Conservation (phyloP, 148 eudicot species). For the Vaccinium darrowii region DNA sequence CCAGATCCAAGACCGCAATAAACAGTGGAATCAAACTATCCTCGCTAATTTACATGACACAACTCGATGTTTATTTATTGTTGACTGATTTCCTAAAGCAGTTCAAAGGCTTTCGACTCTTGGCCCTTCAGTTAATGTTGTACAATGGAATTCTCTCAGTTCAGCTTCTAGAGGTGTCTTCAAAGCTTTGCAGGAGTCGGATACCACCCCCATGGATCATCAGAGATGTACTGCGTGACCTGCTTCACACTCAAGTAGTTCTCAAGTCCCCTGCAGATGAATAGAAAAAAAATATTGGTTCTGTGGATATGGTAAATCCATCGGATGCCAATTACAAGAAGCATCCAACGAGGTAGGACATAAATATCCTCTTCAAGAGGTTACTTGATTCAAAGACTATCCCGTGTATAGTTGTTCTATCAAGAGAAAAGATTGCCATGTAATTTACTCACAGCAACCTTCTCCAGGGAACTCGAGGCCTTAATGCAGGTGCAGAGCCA, state of each 20-base stretch:
- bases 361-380: not conserved
- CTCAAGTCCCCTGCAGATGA: constrained; percentile 77
- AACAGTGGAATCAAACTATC: not conserved
- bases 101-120: not conserved
- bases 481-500: not conserved
- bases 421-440: not conserved
- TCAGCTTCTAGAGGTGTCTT: constrained; percentile 16
- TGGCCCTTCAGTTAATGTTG: not conserved
- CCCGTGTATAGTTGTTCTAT: not conserved
- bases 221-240: constrained; percentile 74
- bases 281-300: not conserved
- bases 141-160: not conserved
- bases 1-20: not conserved
- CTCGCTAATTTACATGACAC: not conserved
- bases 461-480: not conserved
- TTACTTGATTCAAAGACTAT: not conserved
- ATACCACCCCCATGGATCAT: constrained; percentile 97
- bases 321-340: not conserved
- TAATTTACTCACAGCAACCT: not conserved
- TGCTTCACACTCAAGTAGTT: constrained; percentile 90
- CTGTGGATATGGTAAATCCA: not conserved
- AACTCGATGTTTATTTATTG: no score
- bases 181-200: constrained; percentile 75
- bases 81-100: not conserved
- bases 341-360: not conserved